Conservation (phyloP, 192 early-diverging fungal species). For the Coemansia sp. region DNA sequence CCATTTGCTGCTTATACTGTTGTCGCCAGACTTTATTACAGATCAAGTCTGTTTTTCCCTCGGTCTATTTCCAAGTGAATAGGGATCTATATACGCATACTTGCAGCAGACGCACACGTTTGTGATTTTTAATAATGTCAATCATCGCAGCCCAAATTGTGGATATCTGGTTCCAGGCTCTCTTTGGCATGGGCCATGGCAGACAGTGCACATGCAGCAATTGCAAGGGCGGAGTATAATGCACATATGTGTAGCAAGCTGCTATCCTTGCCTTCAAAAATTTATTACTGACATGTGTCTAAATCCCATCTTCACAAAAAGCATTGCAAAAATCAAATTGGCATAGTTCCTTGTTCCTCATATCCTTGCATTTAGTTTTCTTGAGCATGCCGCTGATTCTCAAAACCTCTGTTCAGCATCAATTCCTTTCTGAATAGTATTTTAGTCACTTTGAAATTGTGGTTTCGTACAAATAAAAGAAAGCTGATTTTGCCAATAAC, state of each 20-base stretch:
- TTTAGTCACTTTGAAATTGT: too few species aligned
- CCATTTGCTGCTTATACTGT: neutral
- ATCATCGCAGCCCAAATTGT: conserved; percentile 24
- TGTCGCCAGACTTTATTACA: neutral
- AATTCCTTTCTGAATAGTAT: too few species aligned
- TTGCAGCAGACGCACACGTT: conserved; percentile 4
- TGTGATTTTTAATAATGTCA: conserved; percentile 11
- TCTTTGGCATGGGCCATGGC: conserved; percentile 27
- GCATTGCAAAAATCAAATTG: neutral
- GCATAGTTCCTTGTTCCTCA: too few species aligned
- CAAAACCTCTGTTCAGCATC: too few species aligned
- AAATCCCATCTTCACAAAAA: neutral
- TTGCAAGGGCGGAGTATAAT: conserved; percentile 30
- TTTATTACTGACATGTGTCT: neutral
- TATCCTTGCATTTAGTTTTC: too few species aligned
- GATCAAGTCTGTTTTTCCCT: neutral
- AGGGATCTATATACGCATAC: conserved; percentile 1
- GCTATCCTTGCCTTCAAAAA: neutral
- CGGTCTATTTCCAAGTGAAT: neutral
- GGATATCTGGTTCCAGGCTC: conserved; percentile 26
- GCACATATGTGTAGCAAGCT: neutral
- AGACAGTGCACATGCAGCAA: conserved; percentile 50
- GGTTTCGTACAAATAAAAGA: too few species aligned
- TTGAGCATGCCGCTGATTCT: too few species aligned
- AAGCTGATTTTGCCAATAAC: neutral